These are phyloP conservation scores for Penicillium samsonianum DNA, from an alignment of 495 filamentous ascomycete species.

Conservation along the genomic window DNA sequence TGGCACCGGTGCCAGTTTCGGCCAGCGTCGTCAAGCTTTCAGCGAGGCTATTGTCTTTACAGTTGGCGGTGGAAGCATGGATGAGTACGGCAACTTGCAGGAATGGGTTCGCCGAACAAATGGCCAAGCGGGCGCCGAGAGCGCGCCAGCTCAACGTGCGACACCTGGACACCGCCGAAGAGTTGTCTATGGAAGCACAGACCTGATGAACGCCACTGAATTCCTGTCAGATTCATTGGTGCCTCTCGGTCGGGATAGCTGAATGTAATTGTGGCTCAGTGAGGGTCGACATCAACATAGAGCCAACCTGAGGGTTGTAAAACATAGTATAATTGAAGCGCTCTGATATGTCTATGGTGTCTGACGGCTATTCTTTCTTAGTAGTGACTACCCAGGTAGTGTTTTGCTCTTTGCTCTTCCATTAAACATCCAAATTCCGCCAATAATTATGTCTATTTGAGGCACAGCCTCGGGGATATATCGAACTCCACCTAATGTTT, in stretches of 20 bases:
- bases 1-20: constrained; percentile 85
- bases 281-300: constrained; percentile 1
- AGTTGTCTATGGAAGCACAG: constrained; percentile 95
- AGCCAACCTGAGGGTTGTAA: constrained; percentile 3
- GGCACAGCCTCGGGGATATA: background rate
- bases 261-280: constrained; percentile 12
- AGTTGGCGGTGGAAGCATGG: constrained; percentile 96
- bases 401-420: background rate
- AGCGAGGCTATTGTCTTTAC: constrained; percentile 96
- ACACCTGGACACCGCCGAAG: constrained; percentile 56
- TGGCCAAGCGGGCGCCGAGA: constrained; percentile 50
- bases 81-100: constrained; percentile 97
- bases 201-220: constrained; percentile 84
- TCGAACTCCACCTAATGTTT: background rate
- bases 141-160: constrained; percentile 48
- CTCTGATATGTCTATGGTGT: background rate
- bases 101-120: constrained; percentile 87
- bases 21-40: constrained; percentile 89
- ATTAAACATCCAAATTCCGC: background rate
- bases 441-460: background rate
- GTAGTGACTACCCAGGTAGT: background rate
- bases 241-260: constrained; percentile 70
- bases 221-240: constrained; percentile 82
- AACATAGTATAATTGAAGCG: constrained; percentile 19
- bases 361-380: background rate